Base-by-base conservation (phyloP, 2,329 filamentous ascomycete species). In the Epichloe festucae region DNA sequence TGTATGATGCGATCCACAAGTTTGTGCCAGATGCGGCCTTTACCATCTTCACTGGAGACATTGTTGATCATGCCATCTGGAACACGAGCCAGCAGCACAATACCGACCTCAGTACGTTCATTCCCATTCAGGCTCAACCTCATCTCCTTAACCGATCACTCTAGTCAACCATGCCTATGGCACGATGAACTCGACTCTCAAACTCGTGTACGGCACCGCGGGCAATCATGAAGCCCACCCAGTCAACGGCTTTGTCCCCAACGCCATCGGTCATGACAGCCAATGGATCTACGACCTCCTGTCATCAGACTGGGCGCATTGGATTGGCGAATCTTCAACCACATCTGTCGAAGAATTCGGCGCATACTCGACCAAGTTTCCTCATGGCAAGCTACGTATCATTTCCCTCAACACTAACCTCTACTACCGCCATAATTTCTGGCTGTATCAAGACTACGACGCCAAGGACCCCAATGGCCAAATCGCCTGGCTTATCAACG, bases 391-490 rank as follows among this genome's bases (percentile, higher is more conserved):
- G 53, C 65, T 81, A 23, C 70, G 76, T n/a, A 65, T 82, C 57
- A 79, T 81, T 60, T 78, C 76, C 65, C 65, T 81, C 56, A 80
- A 77, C 65, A 79, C 75, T 23, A 78, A 80, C 58, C 61, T 80
- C 52, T 79, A 74, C 64, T 81, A 81, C 62, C 70, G 68, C 17
- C 64, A 72, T 52, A 81, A 82, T 64, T 77, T 74, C 60, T 78
- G 73, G 67, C 59, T 76, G 38, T 81, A 78, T 57, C 67, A 73
- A 54, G 67, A 73, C 36, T 52, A 49, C 36, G 46, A 67, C 69
- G 2, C 74, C 74, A 67, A 61, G 17, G 77, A 80, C 57, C 76
- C 76, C 2, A 70, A 70, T 58, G 67, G 67, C 12, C 73, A 79
- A 59, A 66, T 81, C 3, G 63, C 68, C 15, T 81, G 77, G 74